Base-by-base conservation (phyloP, 1,139 yeast genomes). In the Candida gigantensis region DNA sequence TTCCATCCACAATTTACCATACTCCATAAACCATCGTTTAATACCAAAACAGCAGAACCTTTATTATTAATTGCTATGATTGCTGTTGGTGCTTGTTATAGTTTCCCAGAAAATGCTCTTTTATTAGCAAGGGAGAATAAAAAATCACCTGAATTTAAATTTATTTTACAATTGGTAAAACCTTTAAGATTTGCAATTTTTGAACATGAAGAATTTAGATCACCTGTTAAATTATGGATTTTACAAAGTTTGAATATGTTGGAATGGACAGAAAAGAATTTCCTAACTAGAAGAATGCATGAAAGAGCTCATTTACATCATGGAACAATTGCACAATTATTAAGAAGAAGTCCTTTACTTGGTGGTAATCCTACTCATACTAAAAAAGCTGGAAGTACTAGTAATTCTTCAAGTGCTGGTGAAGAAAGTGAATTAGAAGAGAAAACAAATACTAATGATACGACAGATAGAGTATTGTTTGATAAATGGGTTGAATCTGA, bases 221-320 rank as follows among this genome's bases (percentile, higher is more conserved):
- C 81, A 2, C 81, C 82, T 2, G 79, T 83, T 1, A 66, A 72
- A 42, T 62, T 81, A 6, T 83, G 88, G 84, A 74, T 84, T 2
- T 65, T 84, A 32, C 92, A 84, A 51, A 68, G 84, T 33, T 62
- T 84, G 34, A 62, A 81, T 36, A 52, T 84, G 37, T 57, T 84
- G 24, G 90, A 84, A 52, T 72, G 77, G 52, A 79, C 74, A 49
- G 95, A 86, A 50, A 82, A 84, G 54, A 72, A 81, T 34, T 75
- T 81, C 47, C 60, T 81, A 33, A 62, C 74, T 43, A 62, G 86
- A 43, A 62, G 64, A 24, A 60, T 82, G 49, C 94, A 85, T 52
- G 94, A 84, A 53, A 57, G 95, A 32, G 86, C 86, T 0, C 85
- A 80, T 51, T 64, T 85, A 8, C 92, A 85, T 51, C 89, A 84